Conservation (phyloP, 495 filamentous ascomycete genomes). For the Penicillium subrubescens region DNA sequence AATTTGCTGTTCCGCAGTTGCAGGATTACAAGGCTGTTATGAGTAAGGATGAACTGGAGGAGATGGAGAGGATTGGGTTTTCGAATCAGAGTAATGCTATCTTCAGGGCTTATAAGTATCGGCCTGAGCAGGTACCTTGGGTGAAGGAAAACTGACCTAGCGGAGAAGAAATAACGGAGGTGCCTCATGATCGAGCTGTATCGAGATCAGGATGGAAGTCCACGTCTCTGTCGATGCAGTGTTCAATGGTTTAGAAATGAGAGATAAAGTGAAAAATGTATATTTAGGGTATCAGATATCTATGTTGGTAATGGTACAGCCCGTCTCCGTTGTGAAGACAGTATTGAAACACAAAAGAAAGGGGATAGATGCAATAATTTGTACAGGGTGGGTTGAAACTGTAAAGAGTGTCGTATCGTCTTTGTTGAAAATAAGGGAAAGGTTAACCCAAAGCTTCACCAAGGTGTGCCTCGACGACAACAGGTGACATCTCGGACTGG, state of each 20-base stretch:
- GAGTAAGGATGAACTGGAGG: slow-evolving; percentile 9
- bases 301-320: slow-evolving; percentile 15
- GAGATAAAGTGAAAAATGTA: neutral
- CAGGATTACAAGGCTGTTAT: slow-evolving; percentile 20
- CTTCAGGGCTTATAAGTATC: slow-evolving; percentile 29
- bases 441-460: slow-evolving; percentile 44
- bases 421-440: neutral
- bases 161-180: neutral
- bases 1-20: slow-evolving; percentile 27
- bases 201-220: neutral
- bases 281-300: slow-evolving; percentile 18
- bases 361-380: neutral
- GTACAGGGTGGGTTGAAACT: neutral
- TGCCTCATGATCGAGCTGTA: too few relatives aligned
- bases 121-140: slow-evolving; percentile 24
- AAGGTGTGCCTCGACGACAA: slow-evolving; percentile 33
- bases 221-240: neutral
- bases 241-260: neutral
- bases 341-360: slow-evolving; percentile 1
- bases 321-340: neutral
- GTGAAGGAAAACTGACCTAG: slow-evolving; percentile 10
- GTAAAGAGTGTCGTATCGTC: neutral
- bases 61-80: slow-evolving; percentile 27
- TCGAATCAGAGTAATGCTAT: slow-evolving; percentile 26
- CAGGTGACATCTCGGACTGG: slow-evolving; percentile 4